phyloP scores from a whole-genome alignment of 202 grass and related monocot species.

The Schoenoplectus tabernaemontani region DNA sequence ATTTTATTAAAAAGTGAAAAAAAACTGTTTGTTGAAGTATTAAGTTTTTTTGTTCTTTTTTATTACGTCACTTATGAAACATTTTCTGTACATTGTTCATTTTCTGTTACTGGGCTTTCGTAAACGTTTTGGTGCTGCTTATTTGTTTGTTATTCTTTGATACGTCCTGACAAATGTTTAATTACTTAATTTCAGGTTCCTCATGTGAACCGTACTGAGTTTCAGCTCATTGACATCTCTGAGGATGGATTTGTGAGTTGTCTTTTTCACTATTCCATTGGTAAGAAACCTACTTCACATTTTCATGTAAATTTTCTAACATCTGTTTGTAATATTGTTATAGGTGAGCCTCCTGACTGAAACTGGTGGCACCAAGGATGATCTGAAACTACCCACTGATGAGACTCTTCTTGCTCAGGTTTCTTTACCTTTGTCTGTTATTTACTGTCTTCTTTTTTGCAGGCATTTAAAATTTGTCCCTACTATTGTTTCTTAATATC shows the following conservation, averaged over 20 bases:
- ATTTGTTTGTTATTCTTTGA: neutral
- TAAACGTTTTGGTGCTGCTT: neutral
- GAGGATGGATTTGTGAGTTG: slow-evolving; percentile 65
- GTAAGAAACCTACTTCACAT: neutral
- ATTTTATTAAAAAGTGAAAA: neutral
- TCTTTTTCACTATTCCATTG: neutral
- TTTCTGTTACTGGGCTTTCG: neutral
- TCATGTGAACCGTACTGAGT: slow-evolving; percentile 50
- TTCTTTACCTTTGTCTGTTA: neutral
- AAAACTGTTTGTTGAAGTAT: neutral
- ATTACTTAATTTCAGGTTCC: slow-evolving; percentile 27
- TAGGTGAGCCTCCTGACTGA: slow-evolving; percentile 66
- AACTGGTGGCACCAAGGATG: slow-evolving; percentile 50
- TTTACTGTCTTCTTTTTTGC: neutral
- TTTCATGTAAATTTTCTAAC: neutral
- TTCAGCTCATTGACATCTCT: slow-evolving; percentile 63
- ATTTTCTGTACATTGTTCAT: neutral
- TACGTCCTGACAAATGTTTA: neutral
- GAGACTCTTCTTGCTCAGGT: slow-evolving; percentile 35
- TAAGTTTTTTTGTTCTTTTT: neutral
- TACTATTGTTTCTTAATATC: neutral
- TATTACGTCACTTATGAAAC: neutral
- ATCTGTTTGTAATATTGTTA: neutral
- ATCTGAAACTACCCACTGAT: slow-evolving; percentile 50
- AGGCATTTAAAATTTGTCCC: neutral